Base-by-base conservation (phyloP, 2,329 filamentous ascomycete species). In the Xylaria sp. region DNA sequence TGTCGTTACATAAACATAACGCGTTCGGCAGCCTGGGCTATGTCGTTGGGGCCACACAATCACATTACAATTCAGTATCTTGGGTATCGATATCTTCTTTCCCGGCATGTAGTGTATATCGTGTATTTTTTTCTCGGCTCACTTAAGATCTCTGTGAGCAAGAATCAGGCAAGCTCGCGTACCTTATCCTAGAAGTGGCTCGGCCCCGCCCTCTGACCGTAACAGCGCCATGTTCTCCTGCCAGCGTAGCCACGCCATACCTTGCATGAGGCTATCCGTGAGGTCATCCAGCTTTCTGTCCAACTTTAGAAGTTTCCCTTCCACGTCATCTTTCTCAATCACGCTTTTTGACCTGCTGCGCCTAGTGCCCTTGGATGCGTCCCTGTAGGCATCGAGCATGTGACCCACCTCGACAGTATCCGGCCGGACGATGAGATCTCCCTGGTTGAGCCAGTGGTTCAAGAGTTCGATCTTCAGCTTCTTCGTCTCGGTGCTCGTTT, bases 251-350 rank as follows among this genome's bases (percentile, higher is more conserved):
- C 91, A 95, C 2, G 92, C 90, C 66, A 93, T 83, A 2, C 89
- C 93, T 78, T 97, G 93, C 62, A 96, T 77, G 30, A 96, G 80
- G 76, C 90, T 92, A 81, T 97, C 93, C 0, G 93, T 91, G 58
- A 97, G 80, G 81, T 97, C 93, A 78, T 97, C 93, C 61, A 95
- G 78, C 79, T 96, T 96, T 9, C 41, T 69, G 55, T 78, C 75
- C 1, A 68, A 53, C 6, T 39, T 32, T 52, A 65, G 34, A 34
- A 15, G 15, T n/a, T 52, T 23, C 55, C 15, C 60, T 10, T 74
- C 77, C 6, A 79, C 64, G 2, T 62, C 46, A 18, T 82, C 67
- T 69, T 69, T 41, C 67, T 56, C 13, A 76, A 69, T 50, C 15
- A 20, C 50, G 28, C 50, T n/a, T 36, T 66, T 61, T 28, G 62